Evolutionary conservation across 108 stramenopile species (phyloP).

Genomic region (Cyclotella choctawhatcheeana): DNA sequence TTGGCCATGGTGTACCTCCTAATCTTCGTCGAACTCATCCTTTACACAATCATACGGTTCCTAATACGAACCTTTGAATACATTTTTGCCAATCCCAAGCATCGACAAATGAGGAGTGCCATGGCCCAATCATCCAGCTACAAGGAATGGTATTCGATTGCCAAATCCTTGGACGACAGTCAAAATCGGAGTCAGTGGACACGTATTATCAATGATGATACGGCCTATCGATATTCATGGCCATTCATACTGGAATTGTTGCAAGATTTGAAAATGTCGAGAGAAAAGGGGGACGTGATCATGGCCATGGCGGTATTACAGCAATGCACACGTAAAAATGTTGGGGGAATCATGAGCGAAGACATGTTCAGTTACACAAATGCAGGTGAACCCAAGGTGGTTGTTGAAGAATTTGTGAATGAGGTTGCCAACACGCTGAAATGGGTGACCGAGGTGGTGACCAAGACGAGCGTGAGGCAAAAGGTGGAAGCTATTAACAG

Average conservation of each 20-base stretch:
- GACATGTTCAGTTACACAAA: constrained; percentile 84
- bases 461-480: neutral
- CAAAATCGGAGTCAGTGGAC: constrained; percentile 80
- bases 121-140: constrained; percentile 70
- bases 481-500: neutral
- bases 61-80: constrained; percentile 66
- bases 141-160: constrained; percentile 74
- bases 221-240: constrained; percentile 82
- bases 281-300: constrained; percentile 57
- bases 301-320: constrained; percentile 79
- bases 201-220: constrained; percentile 55
- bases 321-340: constrained; percentile 91
- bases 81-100: constrained; percentile 75
- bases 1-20: constrained; percentile 72
- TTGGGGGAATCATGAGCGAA: constrained; percentile 91
- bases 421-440: constrained; percentile 75
- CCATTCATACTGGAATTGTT: constrained; percentile 75
- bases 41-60: constrained; percentile 76
- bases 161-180: constrained; percentile 70
- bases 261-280: constrained; percentile 63
- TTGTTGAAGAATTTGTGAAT: constrained; percentile 78
- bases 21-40: constrained; percentile 70
- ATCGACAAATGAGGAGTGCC: constrained; percentile 57
- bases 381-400: constrained; percentile 80
- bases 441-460: constrained; percentile 72